Conservation (phyloP, 805 yeast genomes). For the Yamadazyma insecticola region DNA sequence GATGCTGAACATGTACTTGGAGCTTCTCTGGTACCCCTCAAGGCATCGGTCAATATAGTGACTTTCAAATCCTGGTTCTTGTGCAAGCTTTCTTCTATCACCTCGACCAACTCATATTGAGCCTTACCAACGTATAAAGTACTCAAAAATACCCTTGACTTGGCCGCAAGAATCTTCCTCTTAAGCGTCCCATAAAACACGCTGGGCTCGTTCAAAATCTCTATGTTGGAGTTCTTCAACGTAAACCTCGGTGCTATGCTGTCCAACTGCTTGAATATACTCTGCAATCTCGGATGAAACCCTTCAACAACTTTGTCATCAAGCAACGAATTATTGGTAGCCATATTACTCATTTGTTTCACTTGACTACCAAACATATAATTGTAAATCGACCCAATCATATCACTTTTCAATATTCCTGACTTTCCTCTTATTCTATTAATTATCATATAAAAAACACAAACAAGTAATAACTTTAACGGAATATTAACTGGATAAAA, state of each 20-base stretch:
- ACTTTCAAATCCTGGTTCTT: conserved; percentile 61
- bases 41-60: conserved; percentile 74
- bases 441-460: too few species aligned
- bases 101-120: conserved; percentile 69
- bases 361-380: conserved; percentile 16
- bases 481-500: too few species aligned
- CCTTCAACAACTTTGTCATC: conserved; percentile 9
- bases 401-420: too few species aligned
- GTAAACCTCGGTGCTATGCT: conserved; percentile 65
- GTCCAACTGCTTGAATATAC: conserved; percentile 52
- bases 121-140: conserved; percentile 82
- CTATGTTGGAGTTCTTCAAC: conserved; percentile 51
- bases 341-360: background rate
- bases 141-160: conserved; percentile 69
- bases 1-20: conserved; percentile 78
- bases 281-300: conserved; percentile 42
- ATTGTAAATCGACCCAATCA: conserved; percentile 24
- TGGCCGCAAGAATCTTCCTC: conserved; percentile 56
- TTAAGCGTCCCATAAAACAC: conserved; percentile 69
- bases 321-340: conserved; percentile 4
- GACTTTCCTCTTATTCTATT: too few species aligned
- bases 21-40: conserved; percentile 90
- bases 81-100: conserved; percentile 56
- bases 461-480: too few species aligned
- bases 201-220: conserved; percentile 59